A percentile compares a stretch with the other conserved stretches of the same genome.
phyloP scores from a whole-genome alignment of 192 early-diverging fungal genomes.

The Backusella luteola region DNA sequence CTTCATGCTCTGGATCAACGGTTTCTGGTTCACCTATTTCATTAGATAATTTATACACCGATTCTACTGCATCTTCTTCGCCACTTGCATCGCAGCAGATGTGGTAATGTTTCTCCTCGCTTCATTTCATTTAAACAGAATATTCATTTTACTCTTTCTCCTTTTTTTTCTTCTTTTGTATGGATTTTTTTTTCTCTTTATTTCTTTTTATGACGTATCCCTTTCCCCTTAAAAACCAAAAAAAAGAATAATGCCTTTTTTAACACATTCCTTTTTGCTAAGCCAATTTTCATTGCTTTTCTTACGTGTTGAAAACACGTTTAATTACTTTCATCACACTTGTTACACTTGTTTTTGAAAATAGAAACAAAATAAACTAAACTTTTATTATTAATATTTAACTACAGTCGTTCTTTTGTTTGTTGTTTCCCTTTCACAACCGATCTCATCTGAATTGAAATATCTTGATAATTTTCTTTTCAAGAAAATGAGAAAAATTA shows the following conservation, averaged over 20 bases:
- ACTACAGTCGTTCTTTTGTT: neutral
- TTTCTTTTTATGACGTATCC: neutral
- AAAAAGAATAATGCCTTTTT: neutral
- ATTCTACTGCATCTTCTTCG: neutral
- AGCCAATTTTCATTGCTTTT: neutral
- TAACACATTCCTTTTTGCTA: neutral
- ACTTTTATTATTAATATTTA: neutral
- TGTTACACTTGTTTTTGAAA: conserved; percentile 7
- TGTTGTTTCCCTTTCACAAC: neutral
- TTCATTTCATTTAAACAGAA: neutral
- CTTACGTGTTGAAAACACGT: neutral
- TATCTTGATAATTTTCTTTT: neutral
- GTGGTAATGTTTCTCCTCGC: neutral
- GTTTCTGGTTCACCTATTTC: conserved; percentile 21
- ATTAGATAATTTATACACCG: conserved; percentile 11
- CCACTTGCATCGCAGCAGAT: neutral
- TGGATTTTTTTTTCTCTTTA: neutral
- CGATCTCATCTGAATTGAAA: neutral
- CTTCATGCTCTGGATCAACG: conserved; percentile 15
- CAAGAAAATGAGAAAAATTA: neutral
- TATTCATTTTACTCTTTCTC: neutral
- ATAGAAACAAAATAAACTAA: conserved; percentile 4
- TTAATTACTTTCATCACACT: conserved; percentile 2
- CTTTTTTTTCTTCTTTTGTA: neutral
- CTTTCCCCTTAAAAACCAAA: neutral